A percentile compares a stretch with the other conserved stretches of the same genome.
Evolutionary conservation across 768 basidiomycete genomes (phyloP).

Genomic region (Dacryopinax primogenitus): DNA sequence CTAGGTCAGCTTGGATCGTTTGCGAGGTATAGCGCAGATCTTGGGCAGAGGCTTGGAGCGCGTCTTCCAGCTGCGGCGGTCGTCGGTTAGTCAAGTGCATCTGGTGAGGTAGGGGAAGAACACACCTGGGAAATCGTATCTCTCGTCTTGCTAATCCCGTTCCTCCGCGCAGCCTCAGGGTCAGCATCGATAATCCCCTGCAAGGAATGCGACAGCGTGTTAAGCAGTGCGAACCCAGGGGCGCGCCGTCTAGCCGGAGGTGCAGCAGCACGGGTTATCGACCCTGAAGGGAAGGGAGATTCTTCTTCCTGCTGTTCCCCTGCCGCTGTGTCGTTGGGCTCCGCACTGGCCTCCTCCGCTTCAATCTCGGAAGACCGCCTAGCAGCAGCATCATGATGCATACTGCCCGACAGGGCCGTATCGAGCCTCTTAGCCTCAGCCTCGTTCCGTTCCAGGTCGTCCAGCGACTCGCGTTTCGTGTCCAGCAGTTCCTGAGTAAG

Average conservation of each 20-base stretch:
- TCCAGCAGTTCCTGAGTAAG: conserved; percentile 89
- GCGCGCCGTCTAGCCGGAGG: not conserved
- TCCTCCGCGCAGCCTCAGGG: conserved; percentile 88
- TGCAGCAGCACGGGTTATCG: conserved; percentile 9
- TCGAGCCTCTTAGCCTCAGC: conserved; percentile 79
- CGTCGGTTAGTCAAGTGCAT: no score
- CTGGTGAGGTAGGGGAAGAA: not conserved
- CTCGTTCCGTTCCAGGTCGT: conserved; percentile 86
- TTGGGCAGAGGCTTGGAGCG: conserved; percentile 77
- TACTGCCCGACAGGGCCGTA: conserved; percentile 54
- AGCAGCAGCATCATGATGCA: not conserved
- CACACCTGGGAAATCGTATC: conserved; percentile 88
- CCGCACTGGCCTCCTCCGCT: conserved; percentile 11
- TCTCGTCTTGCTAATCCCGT: conserved; percentile 83
- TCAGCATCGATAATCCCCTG: conserved; percentile 99
- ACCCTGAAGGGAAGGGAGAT: conserved; percentile 12
- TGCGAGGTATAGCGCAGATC: conserved; percentile 94
- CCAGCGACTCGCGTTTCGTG: conserved; percentile 66
- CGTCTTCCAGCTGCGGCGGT: conserved; percentile 70
- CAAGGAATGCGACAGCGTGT: conserved; percentile 83
- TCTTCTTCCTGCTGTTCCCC: conserved; percentile 9
- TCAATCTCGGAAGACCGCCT: not conserved
- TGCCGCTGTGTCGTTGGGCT: conserved; percentile 7
- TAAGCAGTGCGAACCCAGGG: conserved; percentile 59
- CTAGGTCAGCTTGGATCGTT: conserved; percentile 93